Evolutionary conservation across 2,329 filamentous ascomycete species (phyloP).

Genomic region (Paraconiothyrium brasiliense): DNA sequence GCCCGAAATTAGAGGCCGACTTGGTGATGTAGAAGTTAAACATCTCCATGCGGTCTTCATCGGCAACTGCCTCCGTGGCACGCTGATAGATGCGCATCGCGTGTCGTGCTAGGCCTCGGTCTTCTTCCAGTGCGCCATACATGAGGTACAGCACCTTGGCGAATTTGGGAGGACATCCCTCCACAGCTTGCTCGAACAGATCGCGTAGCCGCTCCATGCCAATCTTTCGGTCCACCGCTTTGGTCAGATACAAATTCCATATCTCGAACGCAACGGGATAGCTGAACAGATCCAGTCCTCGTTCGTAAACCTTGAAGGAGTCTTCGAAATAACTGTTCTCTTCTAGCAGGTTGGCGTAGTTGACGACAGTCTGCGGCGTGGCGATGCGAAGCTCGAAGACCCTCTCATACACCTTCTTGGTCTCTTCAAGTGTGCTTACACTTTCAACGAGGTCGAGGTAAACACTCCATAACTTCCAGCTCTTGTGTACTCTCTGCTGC

Average conservation of each 20-base stretch:
- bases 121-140: constrained; percentile 97
- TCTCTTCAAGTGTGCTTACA: constrained; percentile 89
- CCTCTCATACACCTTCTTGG: constrained; percentile 91
- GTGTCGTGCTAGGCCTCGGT: constrained; percentile 90
- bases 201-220: constrained; percentile 93
- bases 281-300: constrained; percentile 96
- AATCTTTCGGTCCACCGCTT: constrained; percentile 95
- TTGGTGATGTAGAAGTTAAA: constrained; percentile 99
- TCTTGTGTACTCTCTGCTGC: constrained; percentile 97
- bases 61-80: constrained; percentile 90
- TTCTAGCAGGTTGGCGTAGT: constrained; percentile 94
- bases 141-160: constrained; percentile 96
- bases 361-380: constrained; percentile 97
- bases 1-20: constrained; percentile 95
- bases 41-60: constrained; percentile 96
- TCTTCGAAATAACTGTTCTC: constrained; percentile 97
- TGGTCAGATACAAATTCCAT: constrained; percentile 98
- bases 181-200: constrained; percentile 95
- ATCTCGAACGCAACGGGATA: constrained; percentile 98
- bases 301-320: constrained; percentile 96
- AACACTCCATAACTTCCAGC: constrained; percentile 99
- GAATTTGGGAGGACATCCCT: constrained; percentile 93
- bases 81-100: constrained; percentile 99
- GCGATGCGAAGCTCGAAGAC: constrained; percentile 99
- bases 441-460: constrained; percentile 98